These are phyloP conservation scores for Prunus yedoensis DNA, from an alignment of 331 rosid genomes.

Conservation along the genomic window DNA sequence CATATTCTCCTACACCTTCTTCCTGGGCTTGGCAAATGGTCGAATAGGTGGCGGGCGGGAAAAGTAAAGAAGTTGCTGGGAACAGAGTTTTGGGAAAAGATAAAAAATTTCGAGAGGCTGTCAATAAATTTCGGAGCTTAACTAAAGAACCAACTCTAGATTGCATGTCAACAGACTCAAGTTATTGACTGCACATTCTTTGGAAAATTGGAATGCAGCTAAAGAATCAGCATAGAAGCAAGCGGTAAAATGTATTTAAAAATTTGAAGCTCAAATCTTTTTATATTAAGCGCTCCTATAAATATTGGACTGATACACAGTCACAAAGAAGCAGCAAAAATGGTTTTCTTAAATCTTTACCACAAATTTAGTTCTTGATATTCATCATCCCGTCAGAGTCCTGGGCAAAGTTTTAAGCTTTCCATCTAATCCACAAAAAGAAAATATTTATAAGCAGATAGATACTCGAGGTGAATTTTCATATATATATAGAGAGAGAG, in stretches of 20 bases:
- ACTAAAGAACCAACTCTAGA: slow-evolving; percentile 19
- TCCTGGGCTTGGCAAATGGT: slow-evolving; percentile 42
- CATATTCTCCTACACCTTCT: slow-evolving; percentile 26
- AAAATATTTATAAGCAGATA: background rate
- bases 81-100: background rate
- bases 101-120: background rate
- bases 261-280: slow-evolving; percentile 1
- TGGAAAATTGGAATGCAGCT: background rate
- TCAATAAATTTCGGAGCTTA: slow-evolving; percentile 26
- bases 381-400: background rate
- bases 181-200: background rate
- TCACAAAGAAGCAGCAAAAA: background rate
- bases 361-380: background rate
- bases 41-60: slow-evolving; percentile 50
- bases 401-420: background rate
- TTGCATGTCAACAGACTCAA: slow-evolving; percentile 29
- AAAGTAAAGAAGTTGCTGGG: slow-evolving; percentile 15
- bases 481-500: too few relatives aligned
- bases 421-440: background rate
- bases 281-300: background rate
- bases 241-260: background rate
- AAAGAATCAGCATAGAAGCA: background rate
- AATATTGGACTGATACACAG: background rate
- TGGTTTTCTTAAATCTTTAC: background rate
- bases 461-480: background rate